Evolutionary conservation across 495 filamentous ascomycete species (phyloP), one percentile per base, ranked within the genome.

Genomic region (Tuber aestivum): DNA sequence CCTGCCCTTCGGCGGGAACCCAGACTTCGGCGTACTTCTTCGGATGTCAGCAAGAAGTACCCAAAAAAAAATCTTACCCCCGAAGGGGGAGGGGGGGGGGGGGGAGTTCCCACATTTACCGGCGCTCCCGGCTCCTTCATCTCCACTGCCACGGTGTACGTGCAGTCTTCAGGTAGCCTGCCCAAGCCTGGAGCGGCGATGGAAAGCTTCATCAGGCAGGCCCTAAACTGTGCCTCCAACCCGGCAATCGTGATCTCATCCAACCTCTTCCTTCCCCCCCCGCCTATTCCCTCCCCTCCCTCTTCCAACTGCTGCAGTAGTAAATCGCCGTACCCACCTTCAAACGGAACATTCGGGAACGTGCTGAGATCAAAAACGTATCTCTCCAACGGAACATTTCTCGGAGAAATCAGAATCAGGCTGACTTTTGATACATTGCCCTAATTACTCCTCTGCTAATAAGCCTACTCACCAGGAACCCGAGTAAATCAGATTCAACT

Each of bases 111-210:
- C 74, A 81, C 80, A 71, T 82, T 81, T 70, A 74, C 89, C n/a
- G 94, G 95, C 35, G 91, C 89, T 56, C 90, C 86, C 3, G 88
- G 88, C 70, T 92, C 89, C 48, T 90, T 88, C 76, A 97, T 85
- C 84, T 98, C 95, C 41, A 97, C 90, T 44, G 91, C 93, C 40
- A 98, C 86, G 21, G 93, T 97, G 81, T 93, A 98, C 27, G 92
- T 92, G 84, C 94, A 96, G 76, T 91, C 88, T 35, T 87, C 85
- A 0, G 94, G 93, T 75, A 97, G 80, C 3, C 90, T 87, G 2
- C 82, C 86, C 78, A 97, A 85, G 41, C 85, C 86, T 69, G 90
- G 87, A 77, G 89, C 90, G 37, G 88, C 83, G 41, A 85, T 84
- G 32, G 87, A 85, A 72, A 91, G 83, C 77, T 86, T 85, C 70